These are phyloP conservation scores for Phylloporus sp. DNA, from an alignment of 768 basidiomycete genomes.

Conservation along the genomic window DNA sequence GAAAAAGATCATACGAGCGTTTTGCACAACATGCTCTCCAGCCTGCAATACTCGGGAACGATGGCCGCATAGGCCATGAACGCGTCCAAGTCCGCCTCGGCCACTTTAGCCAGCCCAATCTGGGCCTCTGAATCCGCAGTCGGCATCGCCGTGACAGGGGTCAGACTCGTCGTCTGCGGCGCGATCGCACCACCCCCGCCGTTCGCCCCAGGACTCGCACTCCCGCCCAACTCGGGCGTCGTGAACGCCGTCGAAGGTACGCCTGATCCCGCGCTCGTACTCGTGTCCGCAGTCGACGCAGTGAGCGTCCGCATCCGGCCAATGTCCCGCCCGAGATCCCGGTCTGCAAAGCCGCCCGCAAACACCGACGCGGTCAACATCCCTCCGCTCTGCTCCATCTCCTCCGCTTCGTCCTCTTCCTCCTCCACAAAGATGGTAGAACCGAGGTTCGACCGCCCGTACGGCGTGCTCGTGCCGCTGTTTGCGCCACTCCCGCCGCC, in stretches of 20 bases:
- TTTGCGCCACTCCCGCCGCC: slow-evolving; percentile 46
- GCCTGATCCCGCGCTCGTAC: slow-evolving; percentile 29
- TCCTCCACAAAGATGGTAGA: slow-evolving; percentile 60
- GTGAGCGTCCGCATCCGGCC: slow-evolving; percentile 54
- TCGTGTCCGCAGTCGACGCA: slow-evolving; percentile 37
- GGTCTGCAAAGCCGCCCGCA: slow-evolving; percentile 37
- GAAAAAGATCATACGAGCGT: slow-evolving; percentile 36
- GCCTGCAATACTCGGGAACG: slow-evolving; percentile 75
- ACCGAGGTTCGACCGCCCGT: slow-evolving; percentile 49
- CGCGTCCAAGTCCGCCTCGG: slow-evolving; percentile 78
- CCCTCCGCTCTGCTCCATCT: slow-evolving; percentile 41
- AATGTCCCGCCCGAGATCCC: slow-evolving; percentile 34
- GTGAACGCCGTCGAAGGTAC: slow-evolving; percentile 53
- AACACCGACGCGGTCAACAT: slow-evolving; percentile 29
- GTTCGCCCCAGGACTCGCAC: slow-evolving; percentile 32
- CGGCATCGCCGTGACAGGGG: slow-evolving; percentile 65
- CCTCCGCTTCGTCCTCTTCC: slow-evolving; percentile 69
- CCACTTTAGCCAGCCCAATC: slow-evolving; percentile 74
- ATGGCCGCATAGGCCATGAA: slow-evolving; percentile 84
- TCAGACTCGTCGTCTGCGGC: slow-evolving; percentile 52
- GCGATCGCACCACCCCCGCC: slow-evolving; percentile 26
- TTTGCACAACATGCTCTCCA: slow-evolving; percentile 77
- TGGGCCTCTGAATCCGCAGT: slow-evolving; percentile 71
- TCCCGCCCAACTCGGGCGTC: slow-evolving; percentile 51
- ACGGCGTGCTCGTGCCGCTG: slow-evolving; percentile 68